Percentiles rank a stretch among this genome's conserved stretches.
phyloP scores from a whole-genome alignment of 2,329 filamentous ascomycete genomes.

The Apiospora phragmitis region DNA sequence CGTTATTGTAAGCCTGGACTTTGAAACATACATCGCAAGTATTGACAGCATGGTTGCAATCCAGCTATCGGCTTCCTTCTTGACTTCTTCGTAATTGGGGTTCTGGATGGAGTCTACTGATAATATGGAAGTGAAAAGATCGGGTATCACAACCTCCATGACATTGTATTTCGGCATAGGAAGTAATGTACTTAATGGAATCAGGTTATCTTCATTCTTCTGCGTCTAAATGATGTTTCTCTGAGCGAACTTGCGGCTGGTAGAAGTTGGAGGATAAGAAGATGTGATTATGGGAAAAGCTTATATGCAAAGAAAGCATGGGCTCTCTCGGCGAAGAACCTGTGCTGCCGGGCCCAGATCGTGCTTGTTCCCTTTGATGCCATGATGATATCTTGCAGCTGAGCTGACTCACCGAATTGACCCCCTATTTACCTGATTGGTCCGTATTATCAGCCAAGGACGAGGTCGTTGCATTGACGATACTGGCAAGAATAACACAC shows the following conservation, averaged over 20 bases:
- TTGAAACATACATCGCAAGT: neutral
- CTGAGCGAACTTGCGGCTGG: neutral
- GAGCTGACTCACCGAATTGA: neutral
- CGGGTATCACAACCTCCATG: conserved; percentile 19
- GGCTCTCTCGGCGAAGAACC: too few species aligned
- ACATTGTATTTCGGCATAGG: neutral
- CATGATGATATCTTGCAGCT: neutral
- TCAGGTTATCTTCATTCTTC: neutral
- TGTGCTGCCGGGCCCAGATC: neutral
- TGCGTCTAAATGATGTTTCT: neutral
- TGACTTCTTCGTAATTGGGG: conserved; percentile 24
- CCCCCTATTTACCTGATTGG: neutral
- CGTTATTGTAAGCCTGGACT: too few species aligned
- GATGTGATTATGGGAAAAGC: too few species aligned
- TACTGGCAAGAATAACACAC: neutral
- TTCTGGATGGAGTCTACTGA: conserved; percentile 25
- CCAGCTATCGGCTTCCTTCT: conserved; percentile 26
- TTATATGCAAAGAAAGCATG: too few species aligned
- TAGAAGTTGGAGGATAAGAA: too few species aligned
- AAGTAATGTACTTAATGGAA: too few species aligned
- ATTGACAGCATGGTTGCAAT: conserved; percentile 19
- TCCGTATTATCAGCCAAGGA: neutral
- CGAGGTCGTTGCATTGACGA: neutral
- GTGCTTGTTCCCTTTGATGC: too few species aligned
- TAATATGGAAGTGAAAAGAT: conserved; percentile 31